Evolutionary conservation across 2,329 filamentous ascomycete species (phyloP), one percentile per base, ranked within the genome.

Genomic region (Penicillium sp.): DNA sequence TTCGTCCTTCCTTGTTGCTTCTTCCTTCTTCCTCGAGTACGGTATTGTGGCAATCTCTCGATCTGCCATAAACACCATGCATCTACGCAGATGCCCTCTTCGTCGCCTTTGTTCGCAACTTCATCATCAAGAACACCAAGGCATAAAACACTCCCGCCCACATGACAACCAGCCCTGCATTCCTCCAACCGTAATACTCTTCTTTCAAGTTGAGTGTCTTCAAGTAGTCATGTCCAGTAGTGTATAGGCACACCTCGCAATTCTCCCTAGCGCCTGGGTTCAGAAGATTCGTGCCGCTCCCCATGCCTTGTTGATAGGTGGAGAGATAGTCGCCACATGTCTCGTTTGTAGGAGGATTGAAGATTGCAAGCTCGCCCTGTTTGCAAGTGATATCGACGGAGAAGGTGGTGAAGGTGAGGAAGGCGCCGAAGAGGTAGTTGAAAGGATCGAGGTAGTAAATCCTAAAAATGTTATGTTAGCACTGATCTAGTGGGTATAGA

Each of bases 201-300:
- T 61, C 58, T 30, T 53, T 52, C 38, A 63, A 42, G 46, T 63
- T 63, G n/a, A 63, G 40, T 19, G 61, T 61, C 45, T 52, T 49
- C 26, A 63, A 45, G 59, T 63, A 63, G 52, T 61, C 61, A 28
- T 55, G 19, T 25, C 63, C 61, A 45, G 52, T 55, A 37, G 54
- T 58, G 40, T 60, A 60, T 52, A 53, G 63, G 38, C 52, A 71
- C 60, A 56, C 71, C 66, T 35, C 63, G 68, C 30, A 73, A 0
- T 79, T 70, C 8, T 77, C 73, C 0, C 83, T 86, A 42, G 76
- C 76, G 10, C 77, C 69, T 38, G 78, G 78, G 10, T 85, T 82
- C 6, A 77, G 72, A 0, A 63, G 42, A 42, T 63, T 59, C 6
- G 58, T 58, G 40, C 51, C 55, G 14, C 33, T 33, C 26, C 56